Base-by-base conservation (phyloP, 1,139 yeast species). In the Debaryomyces fabryi region DNA sequence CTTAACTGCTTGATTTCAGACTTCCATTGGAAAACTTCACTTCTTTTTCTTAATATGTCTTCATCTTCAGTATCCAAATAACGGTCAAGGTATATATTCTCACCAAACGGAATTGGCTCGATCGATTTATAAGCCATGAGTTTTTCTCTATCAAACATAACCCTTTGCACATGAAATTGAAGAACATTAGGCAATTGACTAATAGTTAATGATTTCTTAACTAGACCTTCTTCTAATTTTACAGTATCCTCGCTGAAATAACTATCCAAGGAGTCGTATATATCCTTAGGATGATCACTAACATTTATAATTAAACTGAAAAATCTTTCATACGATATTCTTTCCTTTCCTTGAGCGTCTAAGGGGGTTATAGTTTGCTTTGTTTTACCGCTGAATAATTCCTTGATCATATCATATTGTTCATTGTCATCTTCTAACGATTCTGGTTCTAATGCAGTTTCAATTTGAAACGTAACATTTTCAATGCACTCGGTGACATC, bases 401-500 rank as follows among this genome's bases (percentile, higher is more conserved):
- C 75, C 60, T 92, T 92, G 43, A 92, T 78, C 39, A 89, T 64
- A 66, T 92, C 98, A 43, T 76, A 65, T 61, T 92, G 97, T 62
- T 92, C 97, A 18, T 88, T 85, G 58, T 88, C 95, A 2, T 79
- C 82, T 47, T 84, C 88, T 33, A 87, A 69, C 2, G 65, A 64
- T 12, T 74, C 74, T 0, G 97, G 96, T 42, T 81, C 83, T 52
- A 88, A 75, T 0, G 97, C 96, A n/a, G 96, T 89, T 62, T 92
- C 97, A 27, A 92, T 73, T 64, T 92, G 98, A 55, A 86, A 88
- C n/a, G 92, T 75, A 4, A 93, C 97, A 65, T 93, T 93, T 49
- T 92, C 96, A 59, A 93, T 91, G 67, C 98, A 92, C 64, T 93
- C 99, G 0, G 97, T 90, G 15, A 93, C 98, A 71, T 93, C 99